A percentile compares a stretch with the other conserved stretches of the same genome.
phyloP scores from a whole-genome alignment of 164 flowering plant genomes.

The Hamamelis virginiana region DNA sequence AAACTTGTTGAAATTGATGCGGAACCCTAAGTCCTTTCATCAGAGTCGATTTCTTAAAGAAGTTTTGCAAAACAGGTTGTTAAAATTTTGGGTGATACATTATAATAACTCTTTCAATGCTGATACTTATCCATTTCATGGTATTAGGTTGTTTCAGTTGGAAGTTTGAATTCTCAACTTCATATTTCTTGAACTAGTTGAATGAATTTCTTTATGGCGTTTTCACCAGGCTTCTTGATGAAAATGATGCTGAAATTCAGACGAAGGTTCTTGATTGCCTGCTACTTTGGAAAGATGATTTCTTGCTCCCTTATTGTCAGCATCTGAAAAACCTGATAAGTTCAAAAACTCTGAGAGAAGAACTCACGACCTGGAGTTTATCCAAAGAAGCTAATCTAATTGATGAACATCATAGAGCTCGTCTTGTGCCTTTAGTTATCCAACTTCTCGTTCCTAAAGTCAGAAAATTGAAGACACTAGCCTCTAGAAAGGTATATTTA shows the following conservation, averaged over 20 bases:
- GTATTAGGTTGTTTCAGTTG: background rate
- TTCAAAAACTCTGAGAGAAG: constrained; percentile 72
- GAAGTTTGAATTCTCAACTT: constrained; percentile 4
- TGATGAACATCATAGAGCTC: constrained; percentile 60
- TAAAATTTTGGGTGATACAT: constrained; percentile 3
- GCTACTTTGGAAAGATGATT: constrained; percentile 69
- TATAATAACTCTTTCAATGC: background rate
- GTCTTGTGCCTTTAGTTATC: constrained; percentile 64
- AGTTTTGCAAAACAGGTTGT: constrained; percentile 71
- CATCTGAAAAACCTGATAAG: constrained; percentile 72
- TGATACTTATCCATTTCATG: background rate
- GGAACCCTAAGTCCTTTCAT: constrained; percentile 58
- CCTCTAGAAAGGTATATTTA: constrained; percentile 67
- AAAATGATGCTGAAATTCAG: constrained; percentile 81
- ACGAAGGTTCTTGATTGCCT: constrained; percentile 81
- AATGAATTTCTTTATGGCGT: constrained; percentile 5
- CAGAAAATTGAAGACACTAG: constrained; percentile 64
- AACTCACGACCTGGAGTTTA: constrained; percentile 83
- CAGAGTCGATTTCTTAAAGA: constrained; percentile 55
- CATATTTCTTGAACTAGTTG: background rate
- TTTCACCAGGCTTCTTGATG: constrained; percentile 78
- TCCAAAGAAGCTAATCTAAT: constrained; percentile 60
- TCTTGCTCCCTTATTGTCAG: constrained; percentile 60
- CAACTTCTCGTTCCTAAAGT: constrained; percentile 80
- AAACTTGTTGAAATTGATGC: constrained; percentile 62